Percentiles rank a stretch among this genome's conserved stretches.
Evolutionary conservation across 768 basidiomycete species (phyloP).

Genomic region (Suillus subluteus): DNA sequence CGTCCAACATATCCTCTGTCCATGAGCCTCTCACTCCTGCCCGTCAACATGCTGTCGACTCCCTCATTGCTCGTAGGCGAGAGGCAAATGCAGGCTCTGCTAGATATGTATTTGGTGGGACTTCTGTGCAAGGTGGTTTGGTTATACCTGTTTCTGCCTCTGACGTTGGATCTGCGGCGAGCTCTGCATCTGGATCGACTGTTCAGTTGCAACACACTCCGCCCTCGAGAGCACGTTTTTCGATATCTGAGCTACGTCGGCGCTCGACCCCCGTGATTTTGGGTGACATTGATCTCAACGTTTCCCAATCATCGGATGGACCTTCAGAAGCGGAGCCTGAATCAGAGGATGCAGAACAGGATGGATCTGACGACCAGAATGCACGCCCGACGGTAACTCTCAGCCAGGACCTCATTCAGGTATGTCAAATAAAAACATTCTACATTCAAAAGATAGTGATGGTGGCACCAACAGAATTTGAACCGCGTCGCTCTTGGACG

Average conservation of each 20-base stretch:
- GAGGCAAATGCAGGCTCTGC: conserved; percentile 17
- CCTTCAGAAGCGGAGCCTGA: conserved; percentile 20
- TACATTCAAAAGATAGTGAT: background rate
- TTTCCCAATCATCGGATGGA: conserved; percentile 21
- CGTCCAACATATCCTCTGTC: conserved; percentile 35
- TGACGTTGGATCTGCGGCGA: conserved; percentile 13
- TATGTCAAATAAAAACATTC: conserved; percentile 13
- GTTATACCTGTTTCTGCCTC: conserved; percentile 24
- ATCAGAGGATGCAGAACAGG: conserved; percentile 17
- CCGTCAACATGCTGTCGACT: conserved; percentile 41
- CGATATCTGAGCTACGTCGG: conserved; percentile 28
- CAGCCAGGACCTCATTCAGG: conserved; percentile 36
- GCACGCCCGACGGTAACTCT: conserved; percentile 21
- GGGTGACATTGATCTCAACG: conserved; percentile 28
- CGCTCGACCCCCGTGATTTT: conserved; percentile 30
- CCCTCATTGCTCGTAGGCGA: conserved; percentile 36
- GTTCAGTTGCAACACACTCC: conserved; percentile 20
- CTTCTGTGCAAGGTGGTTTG: conserved; percentile 17
- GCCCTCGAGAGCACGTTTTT: conserved; percentile 17
- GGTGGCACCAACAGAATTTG: conserved; percentile 23
- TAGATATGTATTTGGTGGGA: conserved; percentile 27
- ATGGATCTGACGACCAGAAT: conserved; percentile 7
- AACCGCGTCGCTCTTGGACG: conserved; percentile 22
- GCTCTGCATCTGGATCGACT: conserved; percentile 26
- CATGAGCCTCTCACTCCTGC: conserved; percentile 27